Evolutionary conservation across 2,329 filamentous ascomycete species (phyloP), one percentile per base, ranked within the genome.

Genomic region (Monilinia fructicola): DNA sequence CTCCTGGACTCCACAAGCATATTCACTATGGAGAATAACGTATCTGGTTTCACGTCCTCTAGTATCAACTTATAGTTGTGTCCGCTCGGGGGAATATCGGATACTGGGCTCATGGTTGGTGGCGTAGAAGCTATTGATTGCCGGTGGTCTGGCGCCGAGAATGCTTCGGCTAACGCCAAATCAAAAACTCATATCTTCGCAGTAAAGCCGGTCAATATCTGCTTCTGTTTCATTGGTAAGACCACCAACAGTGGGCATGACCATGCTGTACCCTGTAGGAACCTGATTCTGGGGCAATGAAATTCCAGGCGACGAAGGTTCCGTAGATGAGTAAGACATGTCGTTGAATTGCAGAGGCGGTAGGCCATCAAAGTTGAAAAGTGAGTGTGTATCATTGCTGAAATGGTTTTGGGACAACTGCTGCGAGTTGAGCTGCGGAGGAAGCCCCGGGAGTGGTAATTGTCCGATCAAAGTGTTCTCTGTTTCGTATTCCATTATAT

Each of bases 1-100:
- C 58, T 61, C 58, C 44, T 61, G n/a, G 58, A 61, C n/a, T 61
- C 58, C 44, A 61, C 44, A 61, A 61, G 58, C 58, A 61, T 61
- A 31, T 61, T 61, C 4, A 61, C 58, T 12, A 61, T 61, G 28
- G 58, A 61, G 31, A 61, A 61, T 44, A 61, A 50, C 1, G 58
- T 61, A 26, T 61, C 58, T 18, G 58, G 58, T 44, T 50, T 61
- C 44, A 61, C 58, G 50, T 61, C 58, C 31, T 61, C 58, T 35
- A 61, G 58, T 61, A 61, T 61, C 31, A 61, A 21, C 44, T 61
- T 61, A 31, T 61, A 61, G 16, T 61, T 50, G 40, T 61, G 44
- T 50, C 58, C 53, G 11, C 53, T n/a, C 23, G 58, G 14, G 44
- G 28, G n/a, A 14, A 50, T n/a, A 61, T 61, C 58, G 9, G 58